Conservation (phyloP, 257 asterid genomes). For the Plantago major region DNA sequence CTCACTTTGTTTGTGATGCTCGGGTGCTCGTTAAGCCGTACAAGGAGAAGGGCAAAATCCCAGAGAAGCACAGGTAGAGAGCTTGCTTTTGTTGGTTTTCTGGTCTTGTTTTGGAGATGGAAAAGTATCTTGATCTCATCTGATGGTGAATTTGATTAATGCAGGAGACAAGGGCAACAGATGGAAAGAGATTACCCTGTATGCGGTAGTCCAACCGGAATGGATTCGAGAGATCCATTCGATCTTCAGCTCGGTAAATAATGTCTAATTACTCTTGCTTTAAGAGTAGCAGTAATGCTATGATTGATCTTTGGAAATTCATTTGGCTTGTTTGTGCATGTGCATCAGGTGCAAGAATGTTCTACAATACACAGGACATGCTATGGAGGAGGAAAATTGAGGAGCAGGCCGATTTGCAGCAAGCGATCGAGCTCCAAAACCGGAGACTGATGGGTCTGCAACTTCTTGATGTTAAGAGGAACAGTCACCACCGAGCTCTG, state of each 20-base stretch:
- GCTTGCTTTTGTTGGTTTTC: too few species aligned
- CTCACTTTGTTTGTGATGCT: constrained; percentile 77
- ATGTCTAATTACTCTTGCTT: background rate
- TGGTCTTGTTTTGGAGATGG: background rate
- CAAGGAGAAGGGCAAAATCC: constrained; percentile 71
- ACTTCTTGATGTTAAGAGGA: constrained; percentile 64
- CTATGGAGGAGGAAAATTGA: constrained; percentile 66
- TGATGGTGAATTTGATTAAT: background rate
- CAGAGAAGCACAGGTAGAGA: constrained; percentile 51
- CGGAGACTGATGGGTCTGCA: constrained; percentile 52
- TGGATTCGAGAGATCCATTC: constrained; percentile 55
- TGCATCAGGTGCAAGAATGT: constrained; percentile 44
- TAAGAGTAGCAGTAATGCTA: background rate
- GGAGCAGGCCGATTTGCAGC: constrained; percentile 61
- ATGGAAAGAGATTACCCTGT: constrained; percentile 55
- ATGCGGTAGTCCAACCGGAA: constrained; percentile 63
- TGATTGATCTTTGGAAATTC: background rate
- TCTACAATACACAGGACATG: constrained; percentile 50
- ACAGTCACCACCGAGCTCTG: constrained; percentile 48
- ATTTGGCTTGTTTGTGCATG: background rate
- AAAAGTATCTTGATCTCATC: constrained; percentile 6
- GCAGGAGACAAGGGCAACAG: constrained; percentile 53
- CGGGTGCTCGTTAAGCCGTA: constrained; percentile 67
- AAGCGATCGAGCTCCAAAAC: constrained; percentile 61
- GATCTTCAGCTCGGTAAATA: constrained; percentile 56